Percentiles rank a stretch among this genome's conserved stretches.
These are phyloP conservation scores for Barnettozyma sucrosica DNA, from an alignment of 805 yeast species.

Conservation along the genomic window DNA sequence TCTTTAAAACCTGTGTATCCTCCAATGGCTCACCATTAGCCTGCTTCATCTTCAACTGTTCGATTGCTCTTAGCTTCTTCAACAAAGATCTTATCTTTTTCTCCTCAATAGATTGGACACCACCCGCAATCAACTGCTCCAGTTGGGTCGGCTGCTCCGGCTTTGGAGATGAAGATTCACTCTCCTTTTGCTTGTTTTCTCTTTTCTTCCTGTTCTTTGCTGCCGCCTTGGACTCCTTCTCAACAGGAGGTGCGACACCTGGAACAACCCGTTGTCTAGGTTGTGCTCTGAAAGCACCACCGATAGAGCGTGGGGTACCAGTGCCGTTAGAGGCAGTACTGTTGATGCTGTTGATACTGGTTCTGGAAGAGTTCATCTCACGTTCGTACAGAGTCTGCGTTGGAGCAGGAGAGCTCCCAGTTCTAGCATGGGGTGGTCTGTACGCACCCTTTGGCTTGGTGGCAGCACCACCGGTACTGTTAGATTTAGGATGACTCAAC, in stretches of 20 bases:
- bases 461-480: constrained; percentile 26
- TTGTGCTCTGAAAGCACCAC: constrained; percentile 23
- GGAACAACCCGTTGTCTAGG: constrained; percentile 46
- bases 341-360: constrained; percentile 10
- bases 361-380: constrained; percentile 35
- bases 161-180: constrained; percentile 11
- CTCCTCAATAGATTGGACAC: constrained; percentile 72
- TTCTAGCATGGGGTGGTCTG: constrained; percentile 94
- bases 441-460: constrained; percentile 82
- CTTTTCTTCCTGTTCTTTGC: constrained; percentile 74
- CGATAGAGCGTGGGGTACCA: constrained; percentile 6
- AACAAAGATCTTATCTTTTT: constrained; percentile 86
- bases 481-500: constrained; percentile 32
- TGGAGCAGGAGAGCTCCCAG: constrained; percentile 26
- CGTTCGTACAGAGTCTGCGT: constrained; percentile 51
- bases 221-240: constrained; percentile 55
- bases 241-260: constrained; percentile 45
- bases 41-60: constrained; percentile 79
- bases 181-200: constrained; percentile 45
- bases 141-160: constrained; percentile 6
- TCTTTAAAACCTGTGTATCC: constrained; percentile 88
- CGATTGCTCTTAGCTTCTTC: constrained; percentile 95
- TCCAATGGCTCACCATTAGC: constrained; percentile 80
- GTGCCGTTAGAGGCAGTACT: constrained; percentile 10
- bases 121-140: constrained; percentile 48